Base-by-base conservation (phyloP, 2,329 filamentous ascomycete genomes). In the Ceratocystis cacaofunesta region DNA sequence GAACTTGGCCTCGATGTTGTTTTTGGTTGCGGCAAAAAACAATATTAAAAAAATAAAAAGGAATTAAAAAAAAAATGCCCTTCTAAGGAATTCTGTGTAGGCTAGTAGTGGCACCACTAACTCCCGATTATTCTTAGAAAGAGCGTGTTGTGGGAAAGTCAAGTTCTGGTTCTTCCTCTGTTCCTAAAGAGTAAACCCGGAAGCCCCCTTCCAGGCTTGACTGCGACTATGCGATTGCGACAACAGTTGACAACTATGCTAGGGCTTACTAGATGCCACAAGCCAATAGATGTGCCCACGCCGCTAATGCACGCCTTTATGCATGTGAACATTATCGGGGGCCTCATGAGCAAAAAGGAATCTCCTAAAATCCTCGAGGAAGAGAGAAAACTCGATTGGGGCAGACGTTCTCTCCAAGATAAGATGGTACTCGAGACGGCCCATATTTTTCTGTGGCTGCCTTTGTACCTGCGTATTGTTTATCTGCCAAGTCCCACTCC, bases 81-180 rank as follows among this genome's bases (percentile, higher is more conserved):
- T 28, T 28, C 55, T 5, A n/a, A 30, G 19, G 17, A 58, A 36
- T 58, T 22, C 55, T 10, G 12, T 1, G 17, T 58, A 5, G 19
- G 22, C 55, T 32, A 58, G 17, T 2, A 36, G 55, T 58, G 55
- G 55, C 55, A 58, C 55, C 55, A 58, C 55, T 1, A 36, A 15
- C 55, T 58, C 55, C 28, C 28, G 55, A 58, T 36, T 58, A 58
- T 58, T 58, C 55, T 36, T 58, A 36, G 55, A 58, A 58, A 58
- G 4, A 30, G 32, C 55, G 32, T 58, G 55, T 58, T 41, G 36
- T 41, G 12, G 8, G 2, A 36, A 10, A 15, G 36, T 5, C 1
- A 41, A 15, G 10, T 41, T 15, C 10, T 15, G 10, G 32, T 12
- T 36, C 32, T 12, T 10, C 32, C 32, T 50, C 48, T 15, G 6